Evolutionary conservation across 2,329 filamentous ascomycete species (phyloP).

Genomic region (Sarocladium brachiariae): DNA sequence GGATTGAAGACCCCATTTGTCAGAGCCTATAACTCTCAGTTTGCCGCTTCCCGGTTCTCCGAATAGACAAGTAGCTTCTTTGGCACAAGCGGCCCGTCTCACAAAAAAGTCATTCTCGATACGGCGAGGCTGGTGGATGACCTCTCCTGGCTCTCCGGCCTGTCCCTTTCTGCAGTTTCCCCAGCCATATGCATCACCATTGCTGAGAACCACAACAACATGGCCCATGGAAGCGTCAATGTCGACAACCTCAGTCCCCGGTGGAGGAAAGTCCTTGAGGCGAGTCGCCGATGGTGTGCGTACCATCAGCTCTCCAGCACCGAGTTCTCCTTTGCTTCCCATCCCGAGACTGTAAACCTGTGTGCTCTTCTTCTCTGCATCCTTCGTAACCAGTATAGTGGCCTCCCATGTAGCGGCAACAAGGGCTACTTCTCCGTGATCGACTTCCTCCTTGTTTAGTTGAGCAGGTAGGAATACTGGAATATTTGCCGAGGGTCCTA

Average conservation of each 20-base stretch:
- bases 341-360: slow-evolving; percentile 58
- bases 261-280: slow-evolving; percentile 59
- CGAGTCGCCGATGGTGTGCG: slow-evolving; percentile 38
- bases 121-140: slow-evolving; percentile 54
- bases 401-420: slow-evolving; percentile 75
- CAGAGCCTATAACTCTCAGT: slow-evolving; percentile 61
- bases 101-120: slow-evolving; percentile 59
- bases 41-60: slow-evolving; percentile 48
- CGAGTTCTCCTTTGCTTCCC: slow-evolving; percentile 67
- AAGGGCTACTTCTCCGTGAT: slow-evolving; percentile 26
- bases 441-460: slow-evolving; percentile 23
- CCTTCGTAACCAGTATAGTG: slow-evolving; percentile 52
- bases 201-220: slow-evolving; percentile 62
- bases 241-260: slow-evolving; percentile 49
- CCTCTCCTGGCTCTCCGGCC: slow-evolving; percentile 52
- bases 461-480: slow-evolving; percentile 33
- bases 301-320: slow-evolving; percentile 48
- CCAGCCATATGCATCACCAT: slow-evolving; percentile 81
- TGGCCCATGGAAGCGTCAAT: slow-evolving; percentile 74
- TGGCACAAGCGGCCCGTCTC: slow-evolving; percentile 64
- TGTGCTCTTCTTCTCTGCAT: slow-evolving; percentile 34
- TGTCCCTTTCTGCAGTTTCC: slow-evolving; percentile 83
- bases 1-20: slow-evolving; percentile 64
- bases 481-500: slow-evolving; percentile 22
- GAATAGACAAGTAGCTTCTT: slow-evolving; percentile 77